Evolutionary conservation across 225 moss, liverwort and hornwort species (phyloP).

Genomic region (Marchantia paleacea): DNA sequence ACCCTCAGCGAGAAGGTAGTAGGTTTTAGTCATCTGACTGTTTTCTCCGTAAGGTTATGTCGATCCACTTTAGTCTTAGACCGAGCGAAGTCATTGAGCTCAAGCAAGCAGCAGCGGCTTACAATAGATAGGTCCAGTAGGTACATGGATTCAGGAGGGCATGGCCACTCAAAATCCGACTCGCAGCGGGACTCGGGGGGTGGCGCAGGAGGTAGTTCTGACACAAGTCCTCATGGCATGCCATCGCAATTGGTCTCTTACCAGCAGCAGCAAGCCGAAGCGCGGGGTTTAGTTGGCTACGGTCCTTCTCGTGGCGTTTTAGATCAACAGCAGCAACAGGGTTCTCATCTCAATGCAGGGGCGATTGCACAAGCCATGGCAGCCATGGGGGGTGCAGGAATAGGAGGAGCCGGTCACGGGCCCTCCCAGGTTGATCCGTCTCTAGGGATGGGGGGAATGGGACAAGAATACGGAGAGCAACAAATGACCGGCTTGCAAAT

Average conservation of each 20-base stretch:
- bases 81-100: conserved; percentile 33
- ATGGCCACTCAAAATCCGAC: conserved; percentile 59
- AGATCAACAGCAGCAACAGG: conserved; percentile 43
- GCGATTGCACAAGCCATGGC: conserved; percentile 88
- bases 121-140: conserved; percentile 39
- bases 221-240: conserved; percentile 57
- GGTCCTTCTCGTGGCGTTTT: conserved; percentile 23
- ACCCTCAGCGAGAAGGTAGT: neutral
- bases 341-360: conserved; percentile 83
- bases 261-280: conserved; percentile 50
- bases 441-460: conserved; percentile 85
- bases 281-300: conserved; percentile 44
- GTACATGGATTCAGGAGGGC: conserved; percentile 66
- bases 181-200: conserved; percentile 51
- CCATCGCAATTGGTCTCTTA: conserved; percentile 67
- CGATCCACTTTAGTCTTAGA: conserved; percentile 42
- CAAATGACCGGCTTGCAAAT: conserved; percentile 41
- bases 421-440: conserved; percentile 68
- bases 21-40: conserved; percentile 31
- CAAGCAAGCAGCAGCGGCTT: conserved; percentile 26
- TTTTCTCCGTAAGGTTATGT: conserved; percentile 41
- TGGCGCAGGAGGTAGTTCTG: conserved; percentile 47
- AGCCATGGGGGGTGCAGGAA: conserved; percentile 92
- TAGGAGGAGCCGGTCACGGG: conserved; percentile 64
- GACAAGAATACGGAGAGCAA: conserved; percentile 78